Percentiles rank a stretch among this genome's conserved stretches.
phyloP scores from a whole-genome alignment of 768 basidiomycete species.

The Tylopilus intermedius region DNA sequence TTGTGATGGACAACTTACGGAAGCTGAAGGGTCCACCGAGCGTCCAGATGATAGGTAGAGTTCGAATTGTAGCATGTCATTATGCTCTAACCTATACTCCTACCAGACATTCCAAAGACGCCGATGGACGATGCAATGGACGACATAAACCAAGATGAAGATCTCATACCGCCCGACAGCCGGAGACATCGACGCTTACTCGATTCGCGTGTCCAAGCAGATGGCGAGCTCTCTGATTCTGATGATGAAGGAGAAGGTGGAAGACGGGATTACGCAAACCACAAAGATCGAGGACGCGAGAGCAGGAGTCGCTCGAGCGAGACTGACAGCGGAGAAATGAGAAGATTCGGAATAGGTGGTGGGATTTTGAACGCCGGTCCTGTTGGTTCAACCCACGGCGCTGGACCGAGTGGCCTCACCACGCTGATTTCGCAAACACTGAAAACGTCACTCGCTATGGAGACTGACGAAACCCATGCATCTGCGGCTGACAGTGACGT shows the following conservation, averaged over 20 bases:
- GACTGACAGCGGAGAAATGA: conserved; percentile 39
- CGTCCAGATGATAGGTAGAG: conserved; percentile 82
- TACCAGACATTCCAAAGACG: conserved; percentile 73
- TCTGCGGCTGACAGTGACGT: conserved; percentile 19
- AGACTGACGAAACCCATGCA: conserved; percentile 27
- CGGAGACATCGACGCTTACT: conserved; percentile 72
- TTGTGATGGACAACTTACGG: conserved; percentile 87
- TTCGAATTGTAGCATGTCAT: background rate
- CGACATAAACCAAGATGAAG: conserved; percentile 77
- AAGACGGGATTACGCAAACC: conserved; percentile 60
- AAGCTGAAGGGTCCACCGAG: conserved; percentile 86
- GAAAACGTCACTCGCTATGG: conserved; percentile 29
- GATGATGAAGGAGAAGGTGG: conserved; percentile 96
- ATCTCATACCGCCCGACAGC: conserved; percentile 70
- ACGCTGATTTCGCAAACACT: conserved; percentile 35
- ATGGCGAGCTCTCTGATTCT: conserved; percentile 91
- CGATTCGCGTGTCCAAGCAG: conserved; percentile 76
- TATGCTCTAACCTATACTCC: background rate
- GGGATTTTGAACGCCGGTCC: conserved; percentile 67
- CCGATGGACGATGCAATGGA: conserved; percentile 84
- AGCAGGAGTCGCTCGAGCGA: conserved; percentile 40
- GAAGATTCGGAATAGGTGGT: conserved; percentile 61
- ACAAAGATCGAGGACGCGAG: conserved; percentile 46
- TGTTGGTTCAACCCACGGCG: conserved; percentile 56
- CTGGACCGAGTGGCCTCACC: conserved; percentile 69